Base-by-base conservation (phyloP, 2,329 filamentous ascomycete species). In the Epicoccum sorghinum region DNA sequence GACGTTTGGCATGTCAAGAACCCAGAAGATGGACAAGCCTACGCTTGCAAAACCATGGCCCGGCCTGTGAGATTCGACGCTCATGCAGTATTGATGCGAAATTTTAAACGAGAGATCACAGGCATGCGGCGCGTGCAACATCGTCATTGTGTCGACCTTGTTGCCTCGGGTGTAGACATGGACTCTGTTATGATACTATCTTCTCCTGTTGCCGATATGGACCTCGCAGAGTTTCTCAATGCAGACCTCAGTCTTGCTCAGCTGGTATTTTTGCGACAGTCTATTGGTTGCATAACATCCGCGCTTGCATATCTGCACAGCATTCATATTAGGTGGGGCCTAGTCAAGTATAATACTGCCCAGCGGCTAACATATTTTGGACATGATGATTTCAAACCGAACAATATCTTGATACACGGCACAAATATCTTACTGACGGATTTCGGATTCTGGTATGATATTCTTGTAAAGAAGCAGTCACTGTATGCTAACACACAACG, bases 101-200 rank as follows among this genome's bases (percentile, higher is more conserved):
- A 55, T 9, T 61, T 66, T 27, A 32, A 35, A 18, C 51, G 52
- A n/a, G 61, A 63, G 29, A 18, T 66, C 4, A 25, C 42, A 13
- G 54, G 61, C n/a, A 65, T 65, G 62, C 59, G 59, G 1, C 55
- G 57, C n/a, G 59, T 64, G 1, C 25, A 47, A 2, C 56, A 64
- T 30, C 55, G 30, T 4, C 61, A 61, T 23, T 64, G 61, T 29
- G 58, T 63, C 8, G 12, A 52, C 6, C 45, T 65, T 2, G 7
- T 61, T 3, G 62, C 50, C 7, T 60, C 52, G 14, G 65, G 59
- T 43, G 61, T 62, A 4, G 55, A 65, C 23, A 37, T 42, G 8
- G 59, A 63, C 9, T 59, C 53, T 12, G 44, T 63, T 5, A 40
- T 42, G 8, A 52, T 65, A 14, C 45, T 63, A n/a, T 58, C 41